Conservation (phyloP, 1,284 basidiomycete species). For the Pisolithus thermaeus region DNA sequence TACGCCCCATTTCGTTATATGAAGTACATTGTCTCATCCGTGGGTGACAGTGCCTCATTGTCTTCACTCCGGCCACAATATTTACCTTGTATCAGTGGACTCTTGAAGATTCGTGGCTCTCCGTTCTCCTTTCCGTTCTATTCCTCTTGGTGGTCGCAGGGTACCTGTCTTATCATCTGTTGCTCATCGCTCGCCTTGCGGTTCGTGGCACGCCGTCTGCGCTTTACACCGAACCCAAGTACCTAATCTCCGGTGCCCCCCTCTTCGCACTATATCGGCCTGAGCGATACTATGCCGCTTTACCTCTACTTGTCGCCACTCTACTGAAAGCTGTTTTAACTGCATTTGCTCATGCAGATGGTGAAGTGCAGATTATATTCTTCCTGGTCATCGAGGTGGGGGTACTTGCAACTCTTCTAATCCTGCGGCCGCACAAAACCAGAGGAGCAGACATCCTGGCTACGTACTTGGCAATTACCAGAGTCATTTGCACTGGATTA, state of each 20-base stretch:
- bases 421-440: conserved; percentile 52
- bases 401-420: conserved; percentile 49
- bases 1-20: conserved; percentile 26
- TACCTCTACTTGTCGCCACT: conserved; percentile 49
- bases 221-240: conserved; percentile 33
- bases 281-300: conserved; percentile 53
- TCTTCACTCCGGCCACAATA: conserved; percentile 63
- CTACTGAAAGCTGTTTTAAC: conserved; percentile 68
- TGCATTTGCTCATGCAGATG: conserved; percentile 60
- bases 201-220: conserved; percentile 32
- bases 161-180: conserved; percentile 39
- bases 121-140: conserved; percentile 62
- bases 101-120: conserved; percentile 78
- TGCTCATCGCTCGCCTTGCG: conserved; percentile 41
- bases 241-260: conserved; percentile 38
- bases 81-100: conserved; percentile 89
- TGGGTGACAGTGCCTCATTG: conserved; percentile 49
- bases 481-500: conserved; percentile 58
- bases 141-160: conserved; percentile 54
- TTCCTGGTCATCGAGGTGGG: conserved; percentile 65
- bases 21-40: conserved; percentile 4
- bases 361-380: conserved; percentile 66
- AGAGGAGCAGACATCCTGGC: conserved; percentile 57
- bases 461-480: conserved; percentile 57
- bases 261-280: conserved; percentile 53